Evolutionary conservation across 306 rosid genomes (phyloP), one percentile per base, ranked within the genome.

Genomic region (Malus sieversii): DNA sequence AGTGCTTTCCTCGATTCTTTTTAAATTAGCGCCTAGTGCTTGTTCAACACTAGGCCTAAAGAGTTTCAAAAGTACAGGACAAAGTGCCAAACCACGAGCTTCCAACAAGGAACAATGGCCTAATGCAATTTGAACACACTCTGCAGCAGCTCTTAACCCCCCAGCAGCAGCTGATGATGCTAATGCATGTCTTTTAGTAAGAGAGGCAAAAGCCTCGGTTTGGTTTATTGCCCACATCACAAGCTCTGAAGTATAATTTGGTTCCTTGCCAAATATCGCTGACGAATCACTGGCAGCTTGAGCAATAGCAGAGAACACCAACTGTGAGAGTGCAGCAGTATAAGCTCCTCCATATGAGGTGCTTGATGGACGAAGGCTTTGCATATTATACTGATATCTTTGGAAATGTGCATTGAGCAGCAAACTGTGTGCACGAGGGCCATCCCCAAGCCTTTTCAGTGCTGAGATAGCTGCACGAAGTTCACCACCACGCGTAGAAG

Each of bases 151-250:
- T 88, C 99, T 87, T 75, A 96, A 85, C 25, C 99, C 99, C 71
- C 99, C 99, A 68, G 99, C 99, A 57, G 99, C 99, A 45, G 99
- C 98, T 64, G 99, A 92, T 32, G 99, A 96, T 82, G 97, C 98
- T 75, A 96, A 83, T 20, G 98, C 99, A 74, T 96, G 98, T 74
- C 99, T 89, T 89, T 90, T 92, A 53, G 90, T 97, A 59, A 90
- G 94, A 81, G 73, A 80, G 53, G 98, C 87, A 86, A 90, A 96
- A 77, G 91, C 91, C 83, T 96, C 98, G 0, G 97, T 90, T 81
- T 96, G 98, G 85, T 89, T 89, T 1, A 95, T 92, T 51, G 99
- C 93, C 99, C 99, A 96, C 92, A 92, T 85, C 68, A 96, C 99
- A 64, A 96, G 97, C 85, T 96, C 98, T 32, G 99, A 96, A 57